Evolutionary conservation across 2,329 filamentous ascomycete species (phyloP).

Genomic region (Cordyceps pruinosa): DNA sequence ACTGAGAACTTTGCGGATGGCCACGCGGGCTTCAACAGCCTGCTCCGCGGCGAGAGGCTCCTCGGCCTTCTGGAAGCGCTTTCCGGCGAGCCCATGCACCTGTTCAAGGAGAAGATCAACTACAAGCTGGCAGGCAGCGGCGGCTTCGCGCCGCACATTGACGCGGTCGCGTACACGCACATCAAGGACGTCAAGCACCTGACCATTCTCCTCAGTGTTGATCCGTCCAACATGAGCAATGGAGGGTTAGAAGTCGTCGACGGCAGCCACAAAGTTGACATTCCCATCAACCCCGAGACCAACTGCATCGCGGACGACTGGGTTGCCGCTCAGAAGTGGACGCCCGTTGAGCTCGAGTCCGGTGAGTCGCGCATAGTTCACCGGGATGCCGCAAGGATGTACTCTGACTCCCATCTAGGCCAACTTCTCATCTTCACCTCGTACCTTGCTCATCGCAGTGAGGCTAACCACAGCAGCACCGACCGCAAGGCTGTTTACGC

Average conservation of each 20-base stretch:
- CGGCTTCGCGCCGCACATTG: constrained; percentile 19
- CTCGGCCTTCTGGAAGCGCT: constrained; percentile 13
- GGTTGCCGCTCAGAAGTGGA: constrained; percentile 14
- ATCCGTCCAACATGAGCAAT: constrained; percentile 15
- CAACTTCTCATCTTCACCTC: constrained; percentile 17
- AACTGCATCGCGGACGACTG: constrained; percentile 16
- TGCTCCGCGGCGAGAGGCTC: constrained; percentile 15
- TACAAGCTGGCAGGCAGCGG: constrained; percentile 18
- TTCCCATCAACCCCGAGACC: constrained; percentile 14
- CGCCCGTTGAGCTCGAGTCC: constrained; percentile 15
- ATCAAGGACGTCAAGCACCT: constrained; percentile 17
- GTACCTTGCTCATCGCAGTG: constrained; percentile 17
- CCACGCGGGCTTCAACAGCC: constrained; percentile 14
- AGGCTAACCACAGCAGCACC: constrained; percentile 12
- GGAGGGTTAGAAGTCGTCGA: constrained; percentile 16
- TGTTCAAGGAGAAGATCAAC: constrained; percentile 20
- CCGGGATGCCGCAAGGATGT: not conserved
- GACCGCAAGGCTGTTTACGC: constrained; percentile 18
- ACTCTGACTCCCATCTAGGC: not conserved
- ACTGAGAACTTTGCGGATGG: constrained; percentile 18
- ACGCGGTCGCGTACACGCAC: constrained; percentile 18
- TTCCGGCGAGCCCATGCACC: constrained; percentile 15
- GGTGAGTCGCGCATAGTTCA: constrained; percentile 3
- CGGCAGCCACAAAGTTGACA: constrained; percentile 14
- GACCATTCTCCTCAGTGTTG: constrained; percentile 17